Conservation (phyloP, 2,329 filamentous ascomycete species). For the Trichoderma arundinaceum region DNA sequence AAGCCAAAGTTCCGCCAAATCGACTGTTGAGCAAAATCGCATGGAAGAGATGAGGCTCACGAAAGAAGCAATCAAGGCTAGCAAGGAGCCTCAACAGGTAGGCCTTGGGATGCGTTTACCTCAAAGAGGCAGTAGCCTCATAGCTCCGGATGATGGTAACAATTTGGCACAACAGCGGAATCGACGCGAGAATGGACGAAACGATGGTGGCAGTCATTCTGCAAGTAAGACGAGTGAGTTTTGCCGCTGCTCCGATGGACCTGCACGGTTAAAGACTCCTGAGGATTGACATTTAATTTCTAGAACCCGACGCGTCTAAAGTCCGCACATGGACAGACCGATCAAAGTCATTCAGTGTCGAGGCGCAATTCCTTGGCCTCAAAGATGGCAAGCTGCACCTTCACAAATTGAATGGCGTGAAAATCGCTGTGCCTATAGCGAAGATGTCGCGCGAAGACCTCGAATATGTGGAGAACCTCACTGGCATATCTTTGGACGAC, state of each 20-base stretch:
- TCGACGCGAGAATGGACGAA: conserved; percentile 69
- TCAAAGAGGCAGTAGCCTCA: conserved; percentile 79
- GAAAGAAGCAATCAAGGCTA: conserved; percentile 75
- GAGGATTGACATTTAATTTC: neutral
- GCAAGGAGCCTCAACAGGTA: conserved; percentile 68
- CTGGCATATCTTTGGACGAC: conserved; percentile 90
- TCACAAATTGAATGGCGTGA: conserved; percentile 97
- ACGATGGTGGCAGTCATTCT: conserved; percentile 59
- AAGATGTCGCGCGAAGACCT: conserved; percentile 97
- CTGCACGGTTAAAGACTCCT: no score
- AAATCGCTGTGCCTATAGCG: conserved; percentile 91
- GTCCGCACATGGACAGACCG: conserved; percentile 94
- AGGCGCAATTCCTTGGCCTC: conserved; percentile 92
- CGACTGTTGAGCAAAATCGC: conserved; percentile 76
- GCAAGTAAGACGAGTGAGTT: conserved; percentile 74
- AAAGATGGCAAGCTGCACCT: conserved; percentile 97
- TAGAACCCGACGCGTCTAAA: conserved; percentile 82
- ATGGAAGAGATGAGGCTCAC: conserved; percentile 83
- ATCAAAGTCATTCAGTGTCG: conserved; percentile 94
- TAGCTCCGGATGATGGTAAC: conserved; percentile 69
- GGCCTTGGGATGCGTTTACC: conserved; percentile 77
- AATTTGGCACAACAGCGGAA: conserved; percentile 73
- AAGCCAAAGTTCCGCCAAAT: conserved; percentile 60
- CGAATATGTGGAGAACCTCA: conserved; percentile 88
- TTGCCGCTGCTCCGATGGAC: neutral